Evolutionary conservation across 2,329 filamentous ascomycete genomes (phyloP), one percentile per base, ranked within the genome.

Genomic region (Claviceps pusilla): DNA sequence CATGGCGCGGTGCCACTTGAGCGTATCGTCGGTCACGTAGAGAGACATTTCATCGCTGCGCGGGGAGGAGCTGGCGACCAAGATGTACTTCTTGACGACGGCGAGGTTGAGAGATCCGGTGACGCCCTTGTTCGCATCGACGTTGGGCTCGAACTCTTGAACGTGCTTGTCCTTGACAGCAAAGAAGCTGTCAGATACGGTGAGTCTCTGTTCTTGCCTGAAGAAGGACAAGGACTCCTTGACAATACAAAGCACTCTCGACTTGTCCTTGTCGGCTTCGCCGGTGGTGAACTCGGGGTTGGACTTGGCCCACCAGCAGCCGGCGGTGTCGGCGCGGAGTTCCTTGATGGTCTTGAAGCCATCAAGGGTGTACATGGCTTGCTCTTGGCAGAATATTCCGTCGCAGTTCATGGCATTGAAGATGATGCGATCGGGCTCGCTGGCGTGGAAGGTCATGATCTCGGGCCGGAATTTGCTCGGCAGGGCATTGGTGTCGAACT

Each of bases 11-110:
- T 97, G 89, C 93, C 93, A 98, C 54, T 78, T 83, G 52, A 82
- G 74, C 12, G 87, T 84, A 66, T 98, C 89, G 60, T 87, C 82
- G 10, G 88, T 89, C 54, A 97, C 84, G 67, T 87, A 98, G 54
- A 98, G 78, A 4, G 89, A 89, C 77, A 96, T 86, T 70, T 98
- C 94, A 61, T 87, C 84, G 11, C 89, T 95, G 51, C 84, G 82
- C 41, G 81, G 76, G 19, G 89, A 86, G 57, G 84, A 83, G 3
- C 87, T 85, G 41, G 91, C 93, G 16, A 86, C 87, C 45, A 98
- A 79, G 37, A 98, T 72, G 65, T 86, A 95, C 61, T 86, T 87
- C 69, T 95, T 95, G 57, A 95, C 87, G 10, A 83, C 74, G 4
- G 88, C 90, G 59, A 95, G 73, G 66, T 86, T 91, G 58, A 89